Base-by-base conservation (phyloP, 2,329 filamentous ascomycete species). In the Moelleriella libera region DNA sequence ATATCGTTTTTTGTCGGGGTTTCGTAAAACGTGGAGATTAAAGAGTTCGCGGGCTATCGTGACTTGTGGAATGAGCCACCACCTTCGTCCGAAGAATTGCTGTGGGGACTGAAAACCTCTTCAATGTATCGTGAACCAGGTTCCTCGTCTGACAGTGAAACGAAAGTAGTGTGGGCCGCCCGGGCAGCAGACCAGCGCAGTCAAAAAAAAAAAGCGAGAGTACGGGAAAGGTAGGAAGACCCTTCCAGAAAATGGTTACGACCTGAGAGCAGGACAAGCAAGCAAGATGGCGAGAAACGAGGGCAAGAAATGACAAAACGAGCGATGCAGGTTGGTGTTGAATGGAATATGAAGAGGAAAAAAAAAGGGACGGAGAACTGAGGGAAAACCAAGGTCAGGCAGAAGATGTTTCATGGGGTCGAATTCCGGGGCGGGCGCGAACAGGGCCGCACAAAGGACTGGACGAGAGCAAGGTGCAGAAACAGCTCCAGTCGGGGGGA, bases 331-430 rank as follows among this genome's bases (percentile, higher is more conserved):
- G 28, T 42, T 43, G 40, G 45, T 32, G 34, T 45, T 37, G 40
- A 21, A 42, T 43, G 31, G 43, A 44, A 12, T 30, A 34, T 37
- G 8, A 8, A 12, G 32, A 37, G 12, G 32, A 39, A 48, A 34
- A 39, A 45, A 48, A 44, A 48, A 46, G 21, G 32, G 41, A 21
- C 14, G 37, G 31, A 42, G 12, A 34, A 30, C 12, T 28, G 30
- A 32, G 31, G 37, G 14, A 32, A 43, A 28, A 31, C 14, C 8
- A 2, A 37, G 12, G 32, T 37, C 32, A 37, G 32, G 32, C 32
- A 37, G 41, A 30, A 47, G 7, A 44, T 46, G 41, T 30, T 46
- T 46, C 43, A 47, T 14, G 39, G 44, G 21, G 30, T 40, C 37
- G 30, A 30, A 43, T 41, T 37, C 43, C 9, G 43, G 30, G 34